Percentiles rank a stretch among this genome's conserved stretches.
These are phyloP conservation scores for Tricholoma hemisulphureum DNA, from an alignment of 768 basidiomycete genomes.

Conservation along the genomic window DNA sequence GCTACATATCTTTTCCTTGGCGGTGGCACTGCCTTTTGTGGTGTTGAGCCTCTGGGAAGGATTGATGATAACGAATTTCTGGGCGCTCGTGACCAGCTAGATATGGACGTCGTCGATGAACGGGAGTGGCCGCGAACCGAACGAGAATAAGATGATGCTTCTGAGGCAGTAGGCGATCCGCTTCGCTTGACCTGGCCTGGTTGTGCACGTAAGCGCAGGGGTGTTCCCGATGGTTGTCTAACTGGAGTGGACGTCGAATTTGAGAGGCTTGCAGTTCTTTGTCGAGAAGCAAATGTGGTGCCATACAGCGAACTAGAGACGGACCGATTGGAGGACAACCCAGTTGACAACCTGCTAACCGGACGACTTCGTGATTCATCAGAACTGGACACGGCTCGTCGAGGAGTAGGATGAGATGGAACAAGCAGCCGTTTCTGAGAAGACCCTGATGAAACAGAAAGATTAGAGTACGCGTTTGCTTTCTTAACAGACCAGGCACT, in stretches of 20 bases:
- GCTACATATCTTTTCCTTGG: slow-evolving; percentile 74
- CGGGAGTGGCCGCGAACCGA: slow-evolving; percentile 41
- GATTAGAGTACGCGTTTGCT: slow-evolving; percentile 35
- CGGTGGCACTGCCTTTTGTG: slow-evolving; percentile 39
- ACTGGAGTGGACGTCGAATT: slow-evolving; percentile 35
- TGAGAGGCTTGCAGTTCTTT: slow-evolving; percentile 69
- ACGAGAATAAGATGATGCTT: slow-evolving; percentile 50
- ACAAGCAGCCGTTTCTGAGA: slow-evolving; percentile 43
- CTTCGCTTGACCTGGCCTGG: slow-evolving; percentile 37
- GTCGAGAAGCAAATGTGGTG: slow-evolving; percentile 82
- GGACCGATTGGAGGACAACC: slow-evolving; percentile 55
- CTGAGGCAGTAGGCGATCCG: slow-evolving; percentile 64
- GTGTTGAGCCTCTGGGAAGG: slow-evolving; percentile 44
- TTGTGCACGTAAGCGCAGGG: slow-evolving; percentile 43
- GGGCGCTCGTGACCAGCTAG: slow-evolving; percentile 69
- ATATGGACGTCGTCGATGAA: slow-evolving; percentile 45
- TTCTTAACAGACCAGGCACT: slow-evolving; percentile 29
- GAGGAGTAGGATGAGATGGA: slow-evolving; percentile 44
- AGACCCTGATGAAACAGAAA: slow-evolving; percentile 39
- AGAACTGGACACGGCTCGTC: slow-evolving; percentile 51
- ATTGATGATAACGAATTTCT: slow-evolving; percentile 54
- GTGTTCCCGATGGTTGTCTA: slow-evolving; percentile 31
- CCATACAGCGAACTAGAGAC: slow-evolving; percentile 64
- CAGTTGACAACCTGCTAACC: slow-evolving; percentile 55
- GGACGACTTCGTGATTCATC: slow-evolving; percentile 47